Base-by-base conservation (phyloP, 2,329 filamentous ascomycete species). In the Nemania sp. region DNA sequence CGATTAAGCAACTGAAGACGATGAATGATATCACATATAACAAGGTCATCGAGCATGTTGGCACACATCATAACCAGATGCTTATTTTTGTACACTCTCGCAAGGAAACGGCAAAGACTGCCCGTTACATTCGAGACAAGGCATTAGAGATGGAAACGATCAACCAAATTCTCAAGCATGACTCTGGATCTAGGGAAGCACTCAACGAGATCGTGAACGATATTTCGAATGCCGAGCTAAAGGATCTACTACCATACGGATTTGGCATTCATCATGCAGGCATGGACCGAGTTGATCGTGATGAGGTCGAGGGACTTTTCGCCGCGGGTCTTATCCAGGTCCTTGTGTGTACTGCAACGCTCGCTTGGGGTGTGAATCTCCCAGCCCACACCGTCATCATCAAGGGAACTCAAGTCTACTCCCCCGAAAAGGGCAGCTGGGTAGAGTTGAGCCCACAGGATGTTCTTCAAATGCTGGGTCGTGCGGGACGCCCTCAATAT, bases 1-100 rank as follows among this genome's bases (percentile, higher is more conserved):
- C 95, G 5, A 99, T 99, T 78, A 99, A 98, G 78, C 95, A 99
- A 75, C 81, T 99, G 56, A 97, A 98, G 82, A 96, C 91, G 0
- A 99, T 99, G 95, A 99, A 99, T 72, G 95, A 99, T 69, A 93
- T 99, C 56, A 97, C 92, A 59, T 99, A 99, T 76, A 96, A 89
- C 66, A 99, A 99, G 76, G 93, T 97, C 29, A 85, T 99, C 56
- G 95, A 99, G 76, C 94, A 98, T 73, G 94, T 97, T 32, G 95
- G 95, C 6, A 88, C 90, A 60, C 90, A 96, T 71, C 87, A 91
- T 65, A 97, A 99, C 70, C 95, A 99, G 76, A 97, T 99, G 93
- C 86, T 99, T 40, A 97, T 99, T 61, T 99, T 99, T 72, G 95
- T 99, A 5, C 96, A 99, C 74, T 99, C 96, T 37, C 86, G 95